A percentile compares a stretch with the other conserved stretches of the same genome.
phyloP scores from a whole-genome alignment of 179 eudicot species.

The Camellia oleifera region DNA sequence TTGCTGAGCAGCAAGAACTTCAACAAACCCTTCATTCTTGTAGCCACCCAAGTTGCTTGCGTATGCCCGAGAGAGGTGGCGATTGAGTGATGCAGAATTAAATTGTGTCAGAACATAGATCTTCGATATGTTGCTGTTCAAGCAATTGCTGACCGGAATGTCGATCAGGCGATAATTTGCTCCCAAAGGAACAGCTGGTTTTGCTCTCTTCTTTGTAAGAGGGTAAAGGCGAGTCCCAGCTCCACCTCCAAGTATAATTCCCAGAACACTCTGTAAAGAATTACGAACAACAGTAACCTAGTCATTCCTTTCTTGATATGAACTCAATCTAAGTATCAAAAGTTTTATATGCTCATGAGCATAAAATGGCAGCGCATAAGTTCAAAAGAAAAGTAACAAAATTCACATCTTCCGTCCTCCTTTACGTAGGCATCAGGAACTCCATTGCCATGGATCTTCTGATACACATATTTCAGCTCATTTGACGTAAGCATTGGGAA shows the following conservation, averaged over 20 bases:
- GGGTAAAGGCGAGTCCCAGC: slow-evolving; percentile 97
- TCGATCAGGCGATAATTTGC: slow-evolving; percentile 92
- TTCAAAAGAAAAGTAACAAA: neutral
- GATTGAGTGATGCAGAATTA: slow-evolving; percentile 92
- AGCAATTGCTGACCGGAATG: slow-evolving; percentile 92
- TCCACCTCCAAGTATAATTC: slow-evolving; percentile 95
- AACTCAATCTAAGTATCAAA: neutral
- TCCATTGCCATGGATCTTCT: neutral
- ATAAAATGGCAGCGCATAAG: neutral
- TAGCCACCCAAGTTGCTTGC: slow-evolving; percentile 94
- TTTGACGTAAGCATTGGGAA: neutral
- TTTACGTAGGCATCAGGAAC: neutral
- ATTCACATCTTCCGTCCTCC: neutral
- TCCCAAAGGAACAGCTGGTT: slow-evolving; percentile 94
- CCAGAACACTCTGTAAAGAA: slow-evolving; percentile 77
- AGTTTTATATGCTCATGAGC: neutral
- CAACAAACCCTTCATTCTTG: slow-evolving; percentile 94
- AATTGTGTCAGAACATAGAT: slow-evolving; percentile 92
- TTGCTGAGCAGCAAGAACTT: slow-evolving; percentile 97
- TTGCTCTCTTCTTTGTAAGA: slow-evolving; percentile 92
- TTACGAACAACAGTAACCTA: neutral
- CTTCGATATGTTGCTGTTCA: slow-evolving; percentile 88
- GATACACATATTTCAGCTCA: neutral
- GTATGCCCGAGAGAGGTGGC: slow-evolving; percentile 87
- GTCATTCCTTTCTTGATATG: neutral